Percentiles rank a stretch among this genome's conserved stretches.
Conservation (phyloP, 2,329 filamentous ascomycete species). For the Emergomyces pasteurianus region DNA sequence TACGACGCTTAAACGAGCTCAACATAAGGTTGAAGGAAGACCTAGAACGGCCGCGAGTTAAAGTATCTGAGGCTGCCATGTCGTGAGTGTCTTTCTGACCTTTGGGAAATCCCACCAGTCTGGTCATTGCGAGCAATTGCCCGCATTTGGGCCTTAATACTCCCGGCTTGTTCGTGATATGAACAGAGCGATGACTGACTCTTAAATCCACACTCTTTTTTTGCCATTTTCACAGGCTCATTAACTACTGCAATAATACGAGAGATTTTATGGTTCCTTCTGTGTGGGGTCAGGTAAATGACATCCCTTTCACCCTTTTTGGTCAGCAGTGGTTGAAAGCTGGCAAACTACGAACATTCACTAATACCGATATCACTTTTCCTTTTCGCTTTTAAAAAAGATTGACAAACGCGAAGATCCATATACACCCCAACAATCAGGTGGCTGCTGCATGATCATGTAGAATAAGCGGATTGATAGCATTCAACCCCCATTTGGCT, state of each 20-base stretch:
- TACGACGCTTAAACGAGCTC: conserved; percentile 88
- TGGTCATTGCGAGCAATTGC: background rate
- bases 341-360: background rate
- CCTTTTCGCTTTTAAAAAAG: conserved; percentile 23
- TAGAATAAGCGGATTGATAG: conserved; percentile 34
- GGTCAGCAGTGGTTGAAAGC: background rate
- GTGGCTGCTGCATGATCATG: conserved; percentile 93
- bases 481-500: background rate
- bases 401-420: conserved; percentile 94
- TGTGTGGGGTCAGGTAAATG: conserved; percentile 69
- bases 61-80: conserved; percentile 83
- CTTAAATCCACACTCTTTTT: background rate
- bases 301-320: conserved; percentile 5
- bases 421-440: conserved; percentile 90
- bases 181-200: background rate
- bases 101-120: background rate
- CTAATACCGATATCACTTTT: conserved; percentile 8
- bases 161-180: background rate
- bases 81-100: conserved; percentile 45
- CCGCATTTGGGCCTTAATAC: background rate
- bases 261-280: conserved; percentile 98
- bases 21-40: conserved; percentile 95
- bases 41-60: conserved; percentile 86
- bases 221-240: conserved; percentile 53
- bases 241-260: conserved; percentile 95